phyloP scores from a whole-genome alignment of 2,329 filamentous ascomycete species.

The Epichloe coenophiala region DNA sequence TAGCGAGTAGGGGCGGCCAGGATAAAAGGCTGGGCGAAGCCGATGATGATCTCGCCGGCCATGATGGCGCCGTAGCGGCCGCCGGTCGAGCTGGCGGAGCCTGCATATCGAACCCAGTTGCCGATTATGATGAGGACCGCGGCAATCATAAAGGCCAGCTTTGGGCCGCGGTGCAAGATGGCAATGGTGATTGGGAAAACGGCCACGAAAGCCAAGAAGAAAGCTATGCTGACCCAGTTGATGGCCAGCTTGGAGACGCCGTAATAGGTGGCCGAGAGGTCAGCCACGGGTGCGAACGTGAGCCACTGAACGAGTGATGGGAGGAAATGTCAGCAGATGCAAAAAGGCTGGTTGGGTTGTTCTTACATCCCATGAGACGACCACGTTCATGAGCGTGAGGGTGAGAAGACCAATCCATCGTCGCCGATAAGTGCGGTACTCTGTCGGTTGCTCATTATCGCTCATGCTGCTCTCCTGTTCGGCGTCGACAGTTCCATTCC shows the following conservation, averaged over 20 bases:
- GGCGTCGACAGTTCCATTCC: slow-evolving; percentile 8
- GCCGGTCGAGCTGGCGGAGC: slow-evolving; percentile 37
- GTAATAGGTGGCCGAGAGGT: slow-evolving; percentile 63
- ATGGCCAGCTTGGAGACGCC: slow-evolving; percentile 58
- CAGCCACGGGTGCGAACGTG: slow-evolving; percentile 75
- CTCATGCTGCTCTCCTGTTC: slow-evolving; percentile 7
- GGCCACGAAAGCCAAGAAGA: slow-evolving; percentile 71
- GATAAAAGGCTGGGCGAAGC: slow-evolving; percentile 83
- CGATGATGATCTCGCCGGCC: slow-evolving; percentile 84
- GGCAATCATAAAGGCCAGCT: slow-evolving; percentile 59
- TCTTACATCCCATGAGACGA: slow-evolving; percentile 89
- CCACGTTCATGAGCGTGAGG: slow-evolving; percentile 76
- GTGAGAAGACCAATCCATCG: slow-evolving; percentile 81
- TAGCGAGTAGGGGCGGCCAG: slow-evolving; percentile 81
- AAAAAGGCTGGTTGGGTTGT: neutral
- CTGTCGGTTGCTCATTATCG: slow-evolving; percentile 15
- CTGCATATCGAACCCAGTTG: slow-evolving; percentile 84
- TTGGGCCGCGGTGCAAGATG: slow-evolving; percentile 68
- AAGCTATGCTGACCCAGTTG: slow-evolving; percentile 87
- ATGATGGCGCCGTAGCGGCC: slow-evolving; percentile 66
- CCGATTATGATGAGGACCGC: slow-evolving; percentile 64
- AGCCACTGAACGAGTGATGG: slow-evolving; percentile 49
- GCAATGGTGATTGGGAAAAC: slow-evolving; percentile 62
- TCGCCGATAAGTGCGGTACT: slow-evolving; percentile 54
- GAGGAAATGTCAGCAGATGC: neutral